Evolutionary conservation across 495 filamentous ascomycete species (phyloP).

Genomic region (Penicillium egyptiacum): DNA sequence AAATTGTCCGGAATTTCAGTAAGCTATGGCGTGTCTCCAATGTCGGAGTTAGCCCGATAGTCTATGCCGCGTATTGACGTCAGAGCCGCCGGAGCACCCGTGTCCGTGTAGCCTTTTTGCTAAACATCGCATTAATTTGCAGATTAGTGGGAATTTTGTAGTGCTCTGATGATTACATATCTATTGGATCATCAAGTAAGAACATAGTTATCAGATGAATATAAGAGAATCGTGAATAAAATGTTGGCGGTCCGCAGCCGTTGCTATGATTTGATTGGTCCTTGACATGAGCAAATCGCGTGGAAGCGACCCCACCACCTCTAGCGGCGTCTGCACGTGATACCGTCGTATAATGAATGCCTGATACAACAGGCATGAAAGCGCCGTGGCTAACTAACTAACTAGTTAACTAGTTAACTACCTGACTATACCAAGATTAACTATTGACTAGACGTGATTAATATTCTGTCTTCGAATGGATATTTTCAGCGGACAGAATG

Average conservation of each 20-base stretch:
- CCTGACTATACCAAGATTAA: too few relatives aligned
- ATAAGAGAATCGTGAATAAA: not conserved
- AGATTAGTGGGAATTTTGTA: too few relatives aligned
- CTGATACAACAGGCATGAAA: not conserved
- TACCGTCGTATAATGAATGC: not conserved
- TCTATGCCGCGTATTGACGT: not conserved
- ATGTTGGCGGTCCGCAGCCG: not conserved
- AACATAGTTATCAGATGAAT: not conserved
- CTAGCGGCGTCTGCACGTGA: not conserved
- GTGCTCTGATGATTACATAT: not conserved
- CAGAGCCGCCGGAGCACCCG: not conserved
- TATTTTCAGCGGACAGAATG: not conserved
- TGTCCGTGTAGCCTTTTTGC: not conserved
- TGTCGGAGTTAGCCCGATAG: slow-evolving; percentile 1
- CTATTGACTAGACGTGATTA: not conserved
- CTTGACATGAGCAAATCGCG: too few relatives aligned
- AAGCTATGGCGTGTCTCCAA: not conserved
- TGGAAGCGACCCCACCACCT: too few relatives aligned
- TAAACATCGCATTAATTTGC: not conserved
- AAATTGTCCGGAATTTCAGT: not conserved
- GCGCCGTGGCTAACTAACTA: not conserved
- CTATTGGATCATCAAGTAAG: not conserved
- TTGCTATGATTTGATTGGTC: not conserved
- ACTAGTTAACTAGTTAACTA: not conserved
- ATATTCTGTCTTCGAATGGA: not conserved